These are phyloP conservation scores for Dalbergia cultrata DNA, from an alignment of 306 rosid species.

Conservation along the genomic window DNA sequence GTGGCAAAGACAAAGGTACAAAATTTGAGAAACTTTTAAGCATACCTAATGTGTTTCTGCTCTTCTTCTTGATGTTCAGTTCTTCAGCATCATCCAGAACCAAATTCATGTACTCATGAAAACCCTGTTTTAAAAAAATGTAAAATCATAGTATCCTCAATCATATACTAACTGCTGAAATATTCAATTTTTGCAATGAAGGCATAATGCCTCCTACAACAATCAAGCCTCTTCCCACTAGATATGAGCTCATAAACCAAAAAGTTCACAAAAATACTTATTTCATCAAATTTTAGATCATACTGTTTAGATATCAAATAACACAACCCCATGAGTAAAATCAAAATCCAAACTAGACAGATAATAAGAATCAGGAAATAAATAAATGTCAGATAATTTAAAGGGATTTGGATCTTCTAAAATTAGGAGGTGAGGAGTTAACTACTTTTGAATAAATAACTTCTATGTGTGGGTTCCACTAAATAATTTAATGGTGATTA, in stretches of 20 bases:
- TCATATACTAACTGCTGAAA: neutral
- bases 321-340: too few relatives aligned
- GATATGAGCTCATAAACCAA: neutral
- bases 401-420: too few relatives aligned
- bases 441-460: too few relatives aligned
- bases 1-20: neutral
- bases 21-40: neutral
- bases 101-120: constrained; percentile 3
- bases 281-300: neutral
- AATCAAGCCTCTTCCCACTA: too few relatives aligned
- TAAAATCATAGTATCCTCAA: constrained; percentile 3
- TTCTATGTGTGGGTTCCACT: too few relatives aligned
- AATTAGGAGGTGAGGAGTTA: too few relatives aligned
- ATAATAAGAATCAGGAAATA: too few relatives aligned
- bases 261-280: neutral
- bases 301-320: neutral
- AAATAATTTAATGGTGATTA: too few relatives aligned
- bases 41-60: constrained; percentile 75
- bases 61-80: constrained; percentile 80
- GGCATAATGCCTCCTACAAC: too few relatives aligned
- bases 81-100: constrained; percentile 49
- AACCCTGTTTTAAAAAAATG: constrained; percentile 51
- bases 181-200: neutral
- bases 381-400: too few relatives aligned
- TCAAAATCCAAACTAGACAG: too few relatives aligned